Evolutionary conservation across 2,329 filamentous ascomycete species (phyloP).

Genomic region (Xylariales sp.): DNA sequence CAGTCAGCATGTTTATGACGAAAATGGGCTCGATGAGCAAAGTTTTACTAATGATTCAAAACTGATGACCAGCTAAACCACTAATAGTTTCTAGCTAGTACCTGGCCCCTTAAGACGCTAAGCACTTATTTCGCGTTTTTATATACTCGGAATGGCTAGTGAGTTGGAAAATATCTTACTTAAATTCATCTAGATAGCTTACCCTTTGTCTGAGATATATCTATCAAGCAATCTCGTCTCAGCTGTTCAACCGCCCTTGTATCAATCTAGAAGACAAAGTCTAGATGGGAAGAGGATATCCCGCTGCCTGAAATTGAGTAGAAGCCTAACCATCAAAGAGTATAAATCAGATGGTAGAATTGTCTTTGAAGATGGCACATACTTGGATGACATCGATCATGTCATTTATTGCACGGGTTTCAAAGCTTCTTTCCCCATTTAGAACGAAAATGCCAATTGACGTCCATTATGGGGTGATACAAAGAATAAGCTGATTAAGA

Average conservation of each 20-base stretch:
- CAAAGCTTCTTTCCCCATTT: slow-evolving; percentile 40
- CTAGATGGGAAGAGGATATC: slow-evolving; percentile 44
- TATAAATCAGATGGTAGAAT: slow-evolving; percentile 39
- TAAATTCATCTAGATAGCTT: no score
- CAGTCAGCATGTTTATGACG: no score
- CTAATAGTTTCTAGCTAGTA: no score
- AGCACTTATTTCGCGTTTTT: no score
- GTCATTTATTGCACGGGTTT: slow-evolving; percentile 41
- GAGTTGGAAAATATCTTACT: no score
- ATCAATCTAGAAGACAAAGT: slow-evolving; percentile 45
- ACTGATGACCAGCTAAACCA: no score
- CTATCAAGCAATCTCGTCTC: no score
- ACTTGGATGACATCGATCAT: slow-evolving; percentile 31
- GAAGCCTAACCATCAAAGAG: slow-evolving; percentile 46
- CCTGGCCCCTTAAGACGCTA: no score
- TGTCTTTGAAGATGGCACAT: slow-evolving; percentile 33
- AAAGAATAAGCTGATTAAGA: slow-evolving; percentile 35
- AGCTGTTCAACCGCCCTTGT: slow-evolving; percentile 37
- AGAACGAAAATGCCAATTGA: slow-evolving; percentile 42
- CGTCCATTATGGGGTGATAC: slow-evolving; percentile 46
- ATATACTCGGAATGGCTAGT: no score
- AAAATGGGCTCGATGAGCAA: no score
- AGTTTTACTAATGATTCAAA: no score
- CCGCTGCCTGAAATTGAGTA: slow-evolving; percentile 45
- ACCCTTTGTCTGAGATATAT: no score